Conservation (phyloP, 108 stramenopile species). For the Pseudonitzschia multiseries region DNA sequence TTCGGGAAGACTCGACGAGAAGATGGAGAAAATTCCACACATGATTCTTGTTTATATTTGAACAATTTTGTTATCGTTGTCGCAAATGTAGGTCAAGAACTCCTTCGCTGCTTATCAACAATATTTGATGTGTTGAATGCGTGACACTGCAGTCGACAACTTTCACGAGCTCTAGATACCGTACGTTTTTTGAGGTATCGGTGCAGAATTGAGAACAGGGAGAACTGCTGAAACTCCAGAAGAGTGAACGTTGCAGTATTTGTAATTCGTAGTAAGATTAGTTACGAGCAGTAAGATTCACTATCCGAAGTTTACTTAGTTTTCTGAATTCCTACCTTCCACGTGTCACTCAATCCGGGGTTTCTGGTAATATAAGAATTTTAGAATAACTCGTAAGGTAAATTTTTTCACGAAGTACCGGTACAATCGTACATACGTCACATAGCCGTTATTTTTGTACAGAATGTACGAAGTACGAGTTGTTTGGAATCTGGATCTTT, state of each 20-base stretch:
- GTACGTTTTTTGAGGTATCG: not conserved
- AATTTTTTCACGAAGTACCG: not conserved
- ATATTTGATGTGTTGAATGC: not conserved
- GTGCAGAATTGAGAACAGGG: not conserved
- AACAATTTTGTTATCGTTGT: not conserved
- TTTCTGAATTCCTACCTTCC: not conserved
- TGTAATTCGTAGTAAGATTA: not conserved
- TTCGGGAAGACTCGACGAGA: conserved; percentile 84
- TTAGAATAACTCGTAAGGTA: not conserved
- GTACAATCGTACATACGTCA: not conserved
- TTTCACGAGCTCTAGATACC: too few relatives aligned
- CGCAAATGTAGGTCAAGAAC: not conserved
- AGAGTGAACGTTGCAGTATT: not conserved
- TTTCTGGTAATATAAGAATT: not conserved
- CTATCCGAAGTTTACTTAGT: not conserved
- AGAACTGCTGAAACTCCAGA: not conserved
- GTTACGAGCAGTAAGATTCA: too few relatives aligned
- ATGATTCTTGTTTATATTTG: conserved; percentile 40
- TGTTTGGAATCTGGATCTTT: too few relatives aligned
- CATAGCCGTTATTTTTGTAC: not conserved
- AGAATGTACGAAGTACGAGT: too few relatives aligned
- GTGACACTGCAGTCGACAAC: not conserved
- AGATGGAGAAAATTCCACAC: conserved; percentile 98
- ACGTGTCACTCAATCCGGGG: not conserved
- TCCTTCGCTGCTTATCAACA: not conserved